Evolutionary conservation across 345 rosid genomes (phyloP), one percentile per base, ranked within the genome.

Genomic region (Murraya koenigii): DNA sequence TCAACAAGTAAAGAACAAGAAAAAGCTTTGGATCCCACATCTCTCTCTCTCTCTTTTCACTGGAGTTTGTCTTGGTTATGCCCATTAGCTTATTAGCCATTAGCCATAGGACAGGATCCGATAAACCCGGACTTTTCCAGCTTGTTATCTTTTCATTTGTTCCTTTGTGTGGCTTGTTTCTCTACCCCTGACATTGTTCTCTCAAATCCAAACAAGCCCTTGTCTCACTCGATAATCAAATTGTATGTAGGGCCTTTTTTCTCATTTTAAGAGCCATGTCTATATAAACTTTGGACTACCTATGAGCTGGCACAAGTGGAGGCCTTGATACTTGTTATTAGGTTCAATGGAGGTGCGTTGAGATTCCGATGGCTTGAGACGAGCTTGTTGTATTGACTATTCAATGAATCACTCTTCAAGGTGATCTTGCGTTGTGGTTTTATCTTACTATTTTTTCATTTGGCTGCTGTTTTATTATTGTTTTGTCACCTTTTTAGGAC

Each of bases 81-180:
- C 17, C 56, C 56, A 15, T 13, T 47, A 39, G 44, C 35, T 0
- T 0, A 8, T 39, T 39, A 6, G 44, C 44, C 10, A 66, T 78
- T 73, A 72, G 72, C 70, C 72, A 70, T 58, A 69, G 80, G 90
- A 90, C 94, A 88, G 84, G 93, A 91, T 93, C 94, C 94, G 86
- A 11, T 77, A 82, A 89, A 89, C 88, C 88, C 93, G 96, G 91
- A 81, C 81, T 83, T 90, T 87, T 88, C 89, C 87, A 82, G 89
- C 90, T 87, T 72, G 83, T 83, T 76, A 77, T 81, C 59, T 83
- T 84, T 83, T 35, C 76, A 30, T 25, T 79, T 25, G 69, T 58
- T 78, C 69, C 78, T 72, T 69, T 79, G 63, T 35, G 71, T 67
- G 71, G 71, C 79, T 36, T 69, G 47, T 35, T 15, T 66, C 75